A percentile compares a stretch with the other conserved stretches of the same genome.
Evolutionary conservation across 1,139 yeast genomes (phyloP).

Genomic region (Kurtzmaniella natalensis): DNA sequence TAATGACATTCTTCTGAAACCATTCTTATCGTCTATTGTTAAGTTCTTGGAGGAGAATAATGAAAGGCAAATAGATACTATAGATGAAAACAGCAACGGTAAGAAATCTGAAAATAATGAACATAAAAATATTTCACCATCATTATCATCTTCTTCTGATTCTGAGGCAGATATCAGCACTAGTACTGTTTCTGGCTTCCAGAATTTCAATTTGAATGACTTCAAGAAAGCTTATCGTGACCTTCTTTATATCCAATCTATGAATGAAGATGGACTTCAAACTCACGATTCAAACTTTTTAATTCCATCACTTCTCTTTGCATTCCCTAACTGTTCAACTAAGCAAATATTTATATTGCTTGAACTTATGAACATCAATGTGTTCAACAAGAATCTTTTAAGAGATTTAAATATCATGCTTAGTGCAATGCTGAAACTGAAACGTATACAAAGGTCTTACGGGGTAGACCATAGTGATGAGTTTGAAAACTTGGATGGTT

Average conservation of each 20-base stretch:
- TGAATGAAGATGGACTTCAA: constrained; percentile 33
- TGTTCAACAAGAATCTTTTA: constrained; percentile 28
- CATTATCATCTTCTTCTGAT: too few relatives aligned
- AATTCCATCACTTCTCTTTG: constrained; percentile 33
- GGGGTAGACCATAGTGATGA: constrained; percentile 21
- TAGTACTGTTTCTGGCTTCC: constrained; percentile 1
- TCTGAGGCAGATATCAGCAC: too few relatives aligned
- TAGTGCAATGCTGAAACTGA: constrained; percentile 26
- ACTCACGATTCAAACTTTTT: constrained; percentile 39
- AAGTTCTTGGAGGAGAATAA: constrained; percentile 14
- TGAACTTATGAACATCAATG: constrained; percentile 30
- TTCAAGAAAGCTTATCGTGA: constrained; percentile 25
- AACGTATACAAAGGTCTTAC: constrained; percentile 16
- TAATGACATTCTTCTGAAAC: constrained; percentile 22
- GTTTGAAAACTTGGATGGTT: constrained; percentile 29
- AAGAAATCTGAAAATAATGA: too few relatives aligned
- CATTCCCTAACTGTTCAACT: constrained; percentile 23
- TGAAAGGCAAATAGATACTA: too few relatives aligned
- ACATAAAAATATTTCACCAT: too few relatives aligned
- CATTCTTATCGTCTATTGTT: constrained; percentile 26
- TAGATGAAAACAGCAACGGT: too few relatives aligned
- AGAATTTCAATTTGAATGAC: constrained; percentile 12
- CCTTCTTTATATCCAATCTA: constrained; percentile 35
- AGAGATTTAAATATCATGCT: constrained; percentile 23
- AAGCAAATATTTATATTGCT: constrained; percentile 27